Evolutionary conservation across 1,284 basidiomycete genomes (phyloP).

Genomic region (Irpex rosettiformis): DNA sequence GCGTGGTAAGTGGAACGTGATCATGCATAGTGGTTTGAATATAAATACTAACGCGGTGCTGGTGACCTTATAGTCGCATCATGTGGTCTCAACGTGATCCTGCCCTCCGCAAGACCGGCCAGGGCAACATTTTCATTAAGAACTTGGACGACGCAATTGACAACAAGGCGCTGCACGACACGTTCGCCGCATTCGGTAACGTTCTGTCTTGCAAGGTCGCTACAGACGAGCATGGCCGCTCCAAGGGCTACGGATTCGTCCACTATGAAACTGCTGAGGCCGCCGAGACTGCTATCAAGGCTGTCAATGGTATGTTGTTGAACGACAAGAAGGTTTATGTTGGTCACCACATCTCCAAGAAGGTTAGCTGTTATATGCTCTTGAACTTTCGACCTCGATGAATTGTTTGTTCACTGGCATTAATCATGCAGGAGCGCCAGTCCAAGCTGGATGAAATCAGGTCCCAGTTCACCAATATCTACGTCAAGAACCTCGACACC

Average conservation of each 20-base stretch:
- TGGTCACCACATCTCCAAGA: slow-evolving; percentile 96
- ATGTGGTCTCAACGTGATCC: slow-evolving; percentile 99
- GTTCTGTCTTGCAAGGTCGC: slow-evolving; percentile 99
- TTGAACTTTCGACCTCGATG: background rate
- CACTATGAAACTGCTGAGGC: slow-evolving; percentile 99
- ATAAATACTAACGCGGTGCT: slow-evolving; percentile 11
- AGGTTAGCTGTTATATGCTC: slow-evolving; percentile 48
- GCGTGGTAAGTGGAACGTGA: slow-evolving; percentile 67
- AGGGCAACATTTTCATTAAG: slow-evolving; percentile 99
- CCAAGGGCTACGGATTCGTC: slow-evolving; percentile 97
- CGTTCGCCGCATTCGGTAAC: slow-evolving; percentile 98
- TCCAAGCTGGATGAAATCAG: slow-evolving; percentile 98
- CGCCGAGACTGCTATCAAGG: slow-evolving; percentile 94
- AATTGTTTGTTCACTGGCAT: background rate
- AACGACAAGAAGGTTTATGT: slow-evolving; percentile 99
- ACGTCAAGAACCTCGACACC: slow-evolving; percentile 94
- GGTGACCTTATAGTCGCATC: slow-evolving; percentile 72
- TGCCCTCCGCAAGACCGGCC: slow-evolving; percentile 97
- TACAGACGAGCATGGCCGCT: slow-evolving; percentile 88
- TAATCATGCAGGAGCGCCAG: slow-evolving; percentile 73
- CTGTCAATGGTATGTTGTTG: slow-evolving; percentile 98
- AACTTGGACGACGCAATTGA: slow-evolving; percentile 98
- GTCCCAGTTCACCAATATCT: slow-evolving; percentile 97
- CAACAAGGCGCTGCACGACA: slow-evolving; percentile 99
- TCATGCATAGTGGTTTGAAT: background rate